Evolutionary conservation across 345 rosid genomes (phyloP), one percentile per base, ranked within the genome.

Genomic region (Arabidopsis suecica): DNA sequence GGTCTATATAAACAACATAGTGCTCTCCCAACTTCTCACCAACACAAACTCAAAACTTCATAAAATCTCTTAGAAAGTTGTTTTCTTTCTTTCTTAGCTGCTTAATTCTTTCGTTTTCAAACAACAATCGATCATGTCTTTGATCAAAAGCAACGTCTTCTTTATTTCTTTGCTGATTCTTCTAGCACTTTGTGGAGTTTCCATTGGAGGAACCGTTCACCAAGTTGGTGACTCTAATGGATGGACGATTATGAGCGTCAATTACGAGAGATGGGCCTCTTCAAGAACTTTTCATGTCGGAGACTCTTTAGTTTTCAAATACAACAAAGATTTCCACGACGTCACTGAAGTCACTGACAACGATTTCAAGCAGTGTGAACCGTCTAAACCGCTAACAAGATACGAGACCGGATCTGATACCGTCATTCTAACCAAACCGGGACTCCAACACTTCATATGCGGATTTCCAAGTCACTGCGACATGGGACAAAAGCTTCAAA

Each of bases 201-300:
- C 18, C 7, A 0, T 65, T 20, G 70, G 45, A 65, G 33, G 70
- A 33, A 65, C 58, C 33, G 20, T 65, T 7, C 58, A 49, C 58
- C 49, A 33, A 7, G 70, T 65, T 5, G 70, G 70, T 6, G 32
- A 65, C 18, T 48, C 58, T 0, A 22, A 20, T 3, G 67, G 67
- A 14, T 60, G 67, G 75, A 60, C 49, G 0, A 60, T 71, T 49
- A 34, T 10, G 36, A 37, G 48, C 3, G 51, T 61, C 0, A 22
- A 61, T 3, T 72, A 72, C 53, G 25, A 62, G 8, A 32, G 11
- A 2, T 72, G 76, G 76, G 60, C 69, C 6, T 61, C 69, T 25
- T 44, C 68, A n/a, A 72, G 14, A 62, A 72, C 59, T 25, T 61
- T 72, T 12, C 30, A 72, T 36, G 61, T 72, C 0, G 76, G 76